phyloP scores from a whole-genome alignment of 768 basidiomycete species.

The Kwoniella sp. region DNA sequence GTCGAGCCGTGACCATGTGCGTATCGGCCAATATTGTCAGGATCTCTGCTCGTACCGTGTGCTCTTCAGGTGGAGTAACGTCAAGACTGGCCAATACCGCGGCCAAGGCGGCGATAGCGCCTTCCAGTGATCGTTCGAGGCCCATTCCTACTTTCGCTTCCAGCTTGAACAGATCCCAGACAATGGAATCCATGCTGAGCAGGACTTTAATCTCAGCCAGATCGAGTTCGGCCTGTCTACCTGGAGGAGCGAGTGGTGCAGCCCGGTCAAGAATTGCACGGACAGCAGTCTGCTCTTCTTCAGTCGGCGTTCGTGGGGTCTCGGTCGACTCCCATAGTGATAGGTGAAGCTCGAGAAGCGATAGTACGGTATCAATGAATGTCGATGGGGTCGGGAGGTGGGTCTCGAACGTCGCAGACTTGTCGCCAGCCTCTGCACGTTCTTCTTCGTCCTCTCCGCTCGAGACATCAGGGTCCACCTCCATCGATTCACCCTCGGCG shows the following conservation, averaged over 20 bases:
- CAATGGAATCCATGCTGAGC: slow-evolving; percentile 40
- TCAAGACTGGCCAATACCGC: slow-evolving; percentile 36
- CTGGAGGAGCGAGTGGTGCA: slow-evolving; percentile 20
- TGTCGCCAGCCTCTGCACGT: slow-evolving; percentile 7
- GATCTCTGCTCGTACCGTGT: slow-evolving; percentile 39
- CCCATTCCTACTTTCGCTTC: slow-evolving; percentile 38
- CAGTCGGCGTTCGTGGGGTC: slow-evolving; percentile 27
- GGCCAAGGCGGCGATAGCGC: slow-evolving; percentile 34
- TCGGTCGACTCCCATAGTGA: slow-evolving; percentile 42
- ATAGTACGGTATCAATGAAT: slow-evolving; percentile 41
- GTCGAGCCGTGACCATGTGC: slow-evolving; percentile 34
- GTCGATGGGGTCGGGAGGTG: slow-evolving; percentile 47
- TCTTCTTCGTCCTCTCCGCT: slow-evolving; percentile 14
- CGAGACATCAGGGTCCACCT: slow-evolving; percentile 16
- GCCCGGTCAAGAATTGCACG: slow-evolving; percentile 39
- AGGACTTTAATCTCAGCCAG: slow-evolving; percentile 47
- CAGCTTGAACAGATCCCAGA: slow-evolving; percentile 42
- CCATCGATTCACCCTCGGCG: slow-evolving; percentile 14
- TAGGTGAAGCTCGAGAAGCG: slow-evolving; percentile 34
- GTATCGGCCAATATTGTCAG: slow-evolving; percentile 41
- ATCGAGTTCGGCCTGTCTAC: slow-evolving; percentile 49
- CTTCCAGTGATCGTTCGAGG: slow-evolving; percentile 40
- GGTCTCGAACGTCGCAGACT: slow-evolving; percentile 40
- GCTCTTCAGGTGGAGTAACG: slow-evolving; percentile 36
- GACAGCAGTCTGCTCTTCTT: slow-evolving; percentile 36